phyloP scores from a whole-genome alignment of 257 asterid genomes.

The Gentiana straminea region DNA sequence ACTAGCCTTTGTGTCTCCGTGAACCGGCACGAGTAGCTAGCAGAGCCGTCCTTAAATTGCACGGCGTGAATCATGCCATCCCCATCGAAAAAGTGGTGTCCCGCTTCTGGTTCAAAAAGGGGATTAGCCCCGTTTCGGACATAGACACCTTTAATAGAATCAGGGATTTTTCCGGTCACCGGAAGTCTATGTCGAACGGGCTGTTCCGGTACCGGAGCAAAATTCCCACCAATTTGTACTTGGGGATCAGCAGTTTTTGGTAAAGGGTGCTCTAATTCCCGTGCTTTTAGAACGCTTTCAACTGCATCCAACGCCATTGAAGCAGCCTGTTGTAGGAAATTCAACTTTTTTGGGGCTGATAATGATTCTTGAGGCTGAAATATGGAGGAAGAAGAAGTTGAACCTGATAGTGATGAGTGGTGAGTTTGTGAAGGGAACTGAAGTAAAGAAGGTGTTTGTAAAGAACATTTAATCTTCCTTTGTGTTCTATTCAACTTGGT shows the following conservation, averaged over 20 bases:
- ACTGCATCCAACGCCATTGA: constrained; percentile 80
- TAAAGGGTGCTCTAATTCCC: constrained; percentile 31
- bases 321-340: constrained; percentile 61
- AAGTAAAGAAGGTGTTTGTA: constrained; percentile 46
- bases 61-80: constrained; percentile 98
- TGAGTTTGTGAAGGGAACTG: constrained; percentile 37
- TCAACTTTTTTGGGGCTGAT: constrained; percentile 40
- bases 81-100: constrained; percentile 97
- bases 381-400: constrained; percentile 5
- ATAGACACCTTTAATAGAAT: constrained; percentile 57
- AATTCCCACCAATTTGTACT: constrained; percentile 53
- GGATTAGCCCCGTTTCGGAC: constrained; percentile 95
- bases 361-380: not conserved
- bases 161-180: constrained; percentile 40
- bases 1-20: constrained; percentile 68
- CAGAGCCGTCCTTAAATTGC: constrained; percentile 47
- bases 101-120: constrained; percentile 70
- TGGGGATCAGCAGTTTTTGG: constrained; percentile 49
- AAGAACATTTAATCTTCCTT: constrained; percentile 25
- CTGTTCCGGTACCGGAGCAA: constrained; percentile 56
- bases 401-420: not conserved
- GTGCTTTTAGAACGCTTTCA: constrained; percentile 46
- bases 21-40: constrained; percentile 75
- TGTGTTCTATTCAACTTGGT: constrained; percentile 9
- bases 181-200: constrained; percentile 29